Conservation (phyloP, 805 yeast species). For the Hanseniaspora occidentalis region DNA sequence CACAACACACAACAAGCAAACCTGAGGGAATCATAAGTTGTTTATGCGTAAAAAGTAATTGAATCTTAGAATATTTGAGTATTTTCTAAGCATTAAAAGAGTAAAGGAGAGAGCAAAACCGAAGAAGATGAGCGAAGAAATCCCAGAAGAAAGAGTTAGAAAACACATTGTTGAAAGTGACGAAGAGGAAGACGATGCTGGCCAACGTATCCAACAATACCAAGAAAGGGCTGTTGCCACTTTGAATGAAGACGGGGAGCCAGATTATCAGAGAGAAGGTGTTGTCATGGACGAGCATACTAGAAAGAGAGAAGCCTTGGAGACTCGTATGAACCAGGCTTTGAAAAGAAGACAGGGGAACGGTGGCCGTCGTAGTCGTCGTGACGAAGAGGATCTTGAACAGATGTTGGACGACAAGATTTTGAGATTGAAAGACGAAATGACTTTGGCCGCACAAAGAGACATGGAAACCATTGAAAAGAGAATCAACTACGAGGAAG, state of each 20-base stretch:
- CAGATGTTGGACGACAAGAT: slow-evolving; percentile 89
- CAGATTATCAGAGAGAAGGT: slow-evolving; percentile 5
- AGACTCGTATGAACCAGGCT: slow-evolving; percentile 68
- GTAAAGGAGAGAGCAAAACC: too few relatives aligned
- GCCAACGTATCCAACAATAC: slow-evolving; percentile 1
- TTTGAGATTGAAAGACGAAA: slow-evolving; percentile 66
- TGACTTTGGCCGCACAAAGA: slow-evolving; percentile 77
- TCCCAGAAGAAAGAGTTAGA: slow-evolving; percentile 16
- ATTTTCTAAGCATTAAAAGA: too few relatives aligned
- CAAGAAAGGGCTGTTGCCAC: not conserved
- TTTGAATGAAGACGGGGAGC: not conserved
- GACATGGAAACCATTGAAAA: slow-evolving; percentile 44
- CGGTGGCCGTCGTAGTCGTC: slow-evolving; percentile 39
- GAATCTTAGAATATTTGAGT: too few relatives aligned
- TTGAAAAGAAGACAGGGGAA: slow-evolving; percentile 46
- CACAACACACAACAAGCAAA: too few relatives aligned
- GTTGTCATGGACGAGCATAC: slow-evolving; percentile 2
- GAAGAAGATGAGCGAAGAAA: not conserved
- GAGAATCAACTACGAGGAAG: slow-evolving; percentile 24
- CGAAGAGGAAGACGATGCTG: slow-evolving; percentile 12
- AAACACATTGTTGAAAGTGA: slow-evolving; percentile 16
- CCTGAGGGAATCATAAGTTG: too few relatives aligned
- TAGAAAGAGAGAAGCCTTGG: slow-evolving; percentile 51
- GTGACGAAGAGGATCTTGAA: slow-evolving; percentile 89
- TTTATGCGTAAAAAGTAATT: too few relatives aligned